phyloP scores from a whole-genome alignment of 2,329 filamentous ascomycete genomes.

The Dactylonectria estremocensis region DNA sequence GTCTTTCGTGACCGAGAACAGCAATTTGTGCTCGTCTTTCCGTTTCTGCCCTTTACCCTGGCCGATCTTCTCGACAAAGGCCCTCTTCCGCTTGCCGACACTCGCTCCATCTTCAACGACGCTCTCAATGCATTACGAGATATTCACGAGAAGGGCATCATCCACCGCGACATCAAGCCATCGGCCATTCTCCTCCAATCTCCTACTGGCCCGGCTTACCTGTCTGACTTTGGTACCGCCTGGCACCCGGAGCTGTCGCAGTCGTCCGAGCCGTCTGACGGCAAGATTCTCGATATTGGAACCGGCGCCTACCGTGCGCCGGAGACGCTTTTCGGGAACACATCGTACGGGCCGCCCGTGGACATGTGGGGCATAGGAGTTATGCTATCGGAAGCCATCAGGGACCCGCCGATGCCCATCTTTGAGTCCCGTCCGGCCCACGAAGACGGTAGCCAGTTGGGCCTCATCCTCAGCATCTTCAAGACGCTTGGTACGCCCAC shows the following conservation, averaged over 20 bases:
- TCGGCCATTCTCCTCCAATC: conserved; percentile 85
- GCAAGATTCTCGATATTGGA: conserved; percentile 93
- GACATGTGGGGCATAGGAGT: conserved; percentile 94
- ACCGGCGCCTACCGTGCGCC: conserved; percentile 93
- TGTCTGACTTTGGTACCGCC: conserved; percentile 94
- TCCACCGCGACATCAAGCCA: conserved; percentile 96
- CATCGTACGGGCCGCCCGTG: conserved; percentile 77
- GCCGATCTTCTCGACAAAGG: conserved; percentile 73
- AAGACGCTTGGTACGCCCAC: conserved; percentile 91
- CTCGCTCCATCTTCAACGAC: conserved; percentile 70
- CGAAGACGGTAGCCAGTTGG: conserved; percentile 92
- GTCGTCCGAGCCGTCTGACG: conserved; percentile 74
- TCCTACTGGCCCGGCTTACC: conserved; percentile 78
- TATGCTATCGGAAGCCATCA: conserved; percentile 83
- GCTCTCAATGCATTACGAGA: conserved; percentile 79
- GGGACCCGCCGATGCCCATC: conserved; percentile 70
- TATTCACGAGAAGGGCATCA: conserved; percentile 82
- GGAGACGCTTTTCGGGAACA: conserved; percentile 90
- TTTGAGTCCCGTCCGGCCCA: conserved; percentile 83
- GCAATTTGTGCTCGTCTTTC: conserved; percentile 85
- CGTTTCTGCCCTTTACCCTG: conserved; percentile 84
- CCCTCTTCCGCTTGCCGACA: conserved; percentile 51
- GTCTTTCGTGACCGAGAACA: conserved; percentile 81
- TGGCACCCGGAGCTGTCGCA: conserved; percentile 78
- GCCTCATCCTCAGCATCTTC: conserved; percentile 93